These are phyloP conservation scores for Penicillium nucicola DNA, from an alignment of 495 filamentous ascomycete genomes.

Conservation along the genomic window DNA sequence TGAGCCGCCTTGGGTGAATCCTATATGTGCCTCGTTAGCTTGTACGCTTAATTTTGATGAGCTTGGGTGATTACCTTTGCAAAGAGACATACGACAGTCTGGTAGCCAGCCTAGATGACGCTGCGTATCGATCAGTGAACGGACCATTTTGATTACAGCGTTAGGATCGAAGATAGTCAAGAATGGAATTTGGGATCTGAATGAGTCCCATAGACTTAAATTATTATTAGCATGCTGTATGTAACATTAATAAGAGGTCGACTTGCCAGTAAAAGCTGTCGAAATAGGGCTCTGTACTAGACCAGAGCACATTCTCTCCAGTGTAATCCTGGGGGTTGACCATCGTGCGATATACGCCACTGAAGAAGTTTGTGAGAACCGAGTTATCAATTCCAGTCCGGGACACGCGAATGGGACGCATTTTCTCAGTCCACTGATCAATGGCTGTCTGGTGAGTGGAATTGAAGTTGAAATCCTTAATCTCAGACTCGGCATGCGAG, in stretches of 20 bases:
- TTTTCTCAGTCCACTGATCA: conserved; percentile 44
- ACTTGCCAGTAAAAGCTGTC: conserved; percentile 54
- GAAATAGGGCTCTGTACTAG: conserved; percentile 62
- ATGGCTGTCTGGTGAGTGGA: conserved; percentile 41
- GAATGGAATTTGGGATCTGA: conserved; percentile 63
- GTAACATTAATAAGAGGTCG: not conserved
- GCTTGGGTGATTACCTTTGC: conserved; percentile 50
- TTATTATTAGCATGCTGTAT: conserved; percentile 6
- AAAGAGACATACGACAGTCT: conserved; percentile 65
- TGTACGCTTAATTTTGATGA: no score
- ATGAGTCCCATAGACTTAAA: conserved; percentile 53
- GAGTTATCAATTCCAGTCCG: conserved; percentile 49
- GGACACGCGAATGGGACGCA: conserved; percentile 51
- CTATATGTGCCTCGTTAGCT: conserved; percentile 3
- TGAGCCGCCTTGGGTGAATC: conserved; percentile 66
- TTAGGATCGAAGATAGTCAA: conserved; percentile 63
- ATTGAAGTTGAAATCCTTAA: conserved; percentile 49
- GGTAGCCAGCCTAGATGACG: conserved; percentile 65
- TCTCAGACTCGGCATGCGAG: conserved; percentile 56
- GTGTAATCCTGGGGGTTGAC: conserved; percentile 72
- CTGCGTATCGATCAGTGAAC: conserved; percentile 72
- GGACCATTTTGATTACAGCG: conserved; percentile 59
- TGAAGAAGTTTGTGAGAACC: conserved; percentile 60
- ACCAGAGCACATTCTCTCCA: conserved; percentile 71
- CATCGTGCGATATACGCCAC: conserved; percentile 54